Percentiles rank a stretch among this genome's conserved stretches.
Conservation (phyloP, 1,139 yeast genomes). For the Wickerhamomyces sp. region DNA sequence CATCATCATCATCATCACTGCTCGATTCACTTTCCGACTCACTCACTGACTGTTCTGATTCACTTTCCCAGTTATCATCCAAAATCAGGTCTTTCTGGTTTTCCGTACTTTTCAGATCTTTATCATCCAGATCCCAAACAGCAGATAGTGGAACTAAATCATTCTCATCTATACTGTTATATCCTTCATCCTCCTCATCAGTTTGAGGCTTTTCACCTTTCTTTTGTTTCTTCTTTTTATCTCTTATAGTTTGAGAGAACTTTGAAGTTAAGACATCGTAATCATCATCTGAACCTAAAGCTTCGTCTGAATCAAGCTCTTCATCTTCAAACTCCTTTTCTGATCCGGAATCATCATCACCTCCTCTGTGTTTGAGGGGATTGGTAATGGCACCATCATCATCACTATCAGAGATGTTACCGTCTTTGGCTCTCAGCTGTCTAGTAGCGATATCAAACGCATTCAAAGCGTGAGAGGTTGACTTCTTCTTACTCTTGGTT, state of each 20-base stretch:
- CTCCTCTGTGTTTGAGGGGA: conserved; percentile 26
- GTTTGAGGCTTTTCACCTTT: conserved; percentile 21
- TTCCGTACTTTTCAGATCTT: conserved; percentile 32
- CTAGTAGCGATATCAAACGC: conserved; percentile 45
- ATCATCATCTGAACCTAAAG: conserved; percentile 72
- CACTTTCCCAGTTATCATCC: conserved; percentile 29
- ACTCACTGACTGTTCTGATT: conserved; percentile 20
- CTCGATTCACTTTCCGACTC: conserved; percentile 24
- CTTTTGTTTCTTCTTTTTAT: conserved; percentile 38
- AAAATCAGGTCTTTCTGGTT: conserved; percentile 35
- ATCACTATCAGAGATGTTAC: conserved; percentile 26
- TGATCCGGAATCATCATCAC: conserved; percentile 17
- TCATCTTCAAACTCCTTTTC: conserved; percentile 51
- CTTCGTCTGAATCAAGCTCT: conserved; percentile 73
- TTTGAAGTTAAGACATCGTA: conserved; percentile 62
- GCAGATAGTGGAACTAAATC: conserved; percentile 75
- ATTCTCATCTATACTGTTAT: conserved; percentile 58
- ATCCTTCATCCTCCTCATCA: conserved; percentile 38
- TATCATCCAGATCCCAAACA: conserved; percentile 83
- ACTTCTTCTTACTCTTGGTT: conserved; percentile 20
- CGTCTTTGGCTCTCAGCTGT: conserved; percentile 32
- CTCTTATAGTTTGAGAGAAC: conserved; percentile 65
- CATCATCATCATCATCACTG: conserved; percentile 24
- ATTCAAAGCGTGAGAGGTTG: conserved; percentile 30
- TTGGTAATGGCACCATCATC: conserved; percentile 34